A percentile compares a stretch with the other conserved stretches of the same genome.
phyloP scores from a whole-genome alignment of 2,329 filamentous ascomycete species.

The Clonostachys byssicola region DNA sequence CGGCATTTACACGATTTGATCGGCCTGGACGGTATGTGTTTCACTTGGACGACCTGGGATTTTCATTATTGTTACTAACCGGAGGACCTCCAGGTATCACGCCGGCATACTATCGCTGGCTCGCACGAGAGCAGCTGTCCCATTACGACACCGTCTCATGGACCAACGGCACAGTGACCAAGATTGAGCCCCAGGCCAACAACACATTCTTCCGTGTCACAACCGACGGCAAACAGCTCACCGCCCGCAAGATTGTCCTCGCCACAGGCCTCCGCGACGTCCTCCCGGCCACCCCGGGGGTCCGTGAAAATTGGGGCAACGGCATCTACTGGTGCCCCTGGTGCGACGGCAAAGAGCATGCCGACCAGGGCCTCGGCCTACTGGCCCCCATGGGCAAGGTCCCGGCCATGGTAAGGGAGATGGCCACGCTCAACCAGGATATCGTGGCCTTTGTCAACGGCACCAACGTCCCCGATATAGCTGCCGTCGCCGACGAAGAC shows the following conservation, averaged over 20 bases:
- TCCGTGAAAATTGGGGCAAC: conserved; percentile 50
- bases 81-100: conserved; percentile 36
- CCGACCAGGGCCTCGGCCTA: conserved; percentile 49
- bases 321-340: conserved; percentile 62
- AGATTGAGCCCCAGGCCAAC: conserved; percentile 25
- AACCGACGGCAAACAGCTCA: conserved; percentile 20
- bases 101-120: conserved; percentile 48
- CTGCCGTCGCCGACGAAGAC: conserved; percentile 28
- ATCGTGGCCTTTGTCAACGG: conserved; percentile 57
- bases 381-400: conserved; percentile 39
- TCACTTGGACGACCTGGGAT: too few species aligned
- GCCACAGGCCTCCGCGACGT: conserved; percentile 53
- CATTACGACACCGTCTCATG: conserved; percentile 44
- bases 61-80: neutral
- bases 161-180: conserved; percentile 46
- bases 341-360: conserved; percentile 61
- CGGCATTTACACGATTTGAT: conserved; percentile 59
- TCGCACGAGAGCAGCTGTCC: conserved; percentile 46
- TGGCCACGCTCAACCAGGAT: conserved; percentile 49
- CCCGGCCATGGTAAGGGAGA: conserved; percentile 40
- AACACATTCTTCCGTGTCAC: conserved; percentile 39
- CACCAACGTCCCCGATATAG: conserved; percentile 41
- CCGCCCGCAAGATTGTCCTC: conserved; percentile 50
- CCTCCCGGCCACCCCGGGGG: conserved; percentile 48
- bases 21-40: conserved; percentile 49